Base-by-base conservation (phyloP, 768 basidiomycete genomes). In the Amanita rubescens region DNA sequence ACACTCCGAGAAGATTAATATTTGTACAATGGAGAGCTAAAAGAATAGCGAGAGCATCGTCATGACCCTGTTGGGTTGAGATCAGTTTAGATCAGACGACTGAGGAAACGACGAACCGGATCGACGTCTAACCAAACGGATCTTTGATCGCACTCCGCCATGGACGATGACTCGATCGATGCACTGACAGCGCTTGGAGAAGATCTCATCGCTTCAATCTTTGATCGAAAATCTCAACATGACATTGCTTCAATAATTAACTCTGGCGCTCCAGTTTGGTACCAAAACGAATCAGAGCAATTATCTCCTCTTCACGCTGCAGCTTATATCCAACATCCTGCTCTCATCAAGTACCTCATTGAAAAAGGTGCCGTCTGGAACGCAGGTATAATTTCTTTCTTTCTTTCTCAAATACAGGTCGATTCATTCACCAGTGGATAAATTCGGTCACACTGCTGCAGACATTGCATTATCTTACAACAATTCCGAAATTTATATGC, bases 291-390 rank as follows among this genome's bases (percentile, higher is more conserved):
- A 45, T 73, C 73, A 7, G 81, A 87, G 59, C 94, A 93, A 0
- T 84, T 83, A 57, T 92, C 91, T 4, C 76, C 84, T 15, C 67
- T 98, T 42, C 95, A 98, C 63, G 92, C 90, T 14, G 95, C 90
- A 11, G 87, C 84, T 1, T 92, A 87, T 59, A 67, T 78, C 43
- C 82, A 86, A 60, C 80, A 87, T 58, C 63, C 75, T 2, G 72
- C 75, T n/a, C 71, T 95, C 14, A 75, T 87, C 10, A 76, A 77
- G 50, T 63, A 77, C 5, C 73, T 98, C 32, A 74, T 99, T 24
- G 75, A 82, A n/a, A 76, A 80, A 52, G 94, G 95, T 11, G 94
- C 91, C 1, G 64, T 92, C 0, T 99, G 96, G 96, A 96, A 94
- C 67, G 78, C 89, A 60, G 82, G 92, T 82, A 58, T 57, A 46